Evolutionary conservation across 805 yeast genomes (phyloP).

Genomic region (Cyberlindnera xishuangbannaensis): DNA sequence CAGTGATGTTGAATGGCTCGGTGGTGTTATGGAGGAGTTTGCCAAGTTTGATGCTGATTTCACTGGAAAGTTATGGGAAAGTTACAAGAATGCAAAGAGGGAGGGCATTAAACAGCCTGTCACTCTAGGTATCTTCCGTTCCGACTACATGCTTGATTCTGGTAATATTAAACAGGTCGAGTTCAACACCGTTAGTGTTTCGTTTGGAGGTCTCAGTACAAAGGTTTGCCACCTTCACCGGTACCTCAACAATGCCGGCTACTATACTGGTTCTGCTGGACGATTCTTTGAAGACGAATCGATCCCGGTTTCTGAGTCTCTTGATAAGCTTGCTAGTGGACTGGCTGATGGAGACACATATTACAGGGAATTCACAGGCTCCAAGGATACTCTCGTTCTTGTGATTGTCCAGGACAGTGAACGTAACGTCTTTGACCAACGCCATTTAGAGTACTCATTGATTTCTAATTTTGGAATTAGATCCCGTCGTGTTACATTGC

Average conservation of each 20-base stretch:
- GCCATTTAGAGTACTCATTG: slow-evolving; percentile 70
- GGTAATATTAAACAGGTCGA: slow-evolving; percentile 82
- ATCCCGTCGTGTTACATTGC: slow-evolving; percentile 62
- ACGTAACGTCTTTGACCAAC: slow-evolving; percentile 87
- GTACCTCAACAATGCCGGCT: slow-evolving; percentile 54
- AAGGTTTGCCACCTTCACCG: slow-evolving; percentile 74
- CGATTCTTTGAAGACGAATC: slow-evolving; percentile 39
- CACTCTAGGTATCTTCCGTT: slow-evolving; percentile 79
- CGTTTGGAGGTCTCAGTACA: slow-evolving; percentile 86
- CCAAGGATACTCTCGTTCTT: slow-evolving; percentile 49
- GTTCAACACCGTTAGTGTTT: slow-evolving; percentile 92
- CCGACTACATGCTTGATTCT: slow-evolving; percentile 73
- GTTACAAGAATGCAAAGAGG: slow-evolving; percentile 44
- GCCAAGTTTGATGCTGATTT: slow-evolving; percentile 64
- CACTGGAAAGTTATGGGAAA: slow-evolving; percentile 70
- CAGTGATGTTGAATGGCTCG: slow-evolving; percentile 58
- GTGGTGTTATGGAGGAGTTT: slow-evolving; percentile 45
- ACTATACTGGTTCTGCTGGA: slow-evolving; percentile 40
- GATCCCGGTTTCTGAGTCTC: slow-evolving; percentile 67
- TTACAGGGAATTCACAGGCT: slow-evolving; percentile 36
- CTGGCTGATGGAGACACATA: slow-evolving; percentile 58
- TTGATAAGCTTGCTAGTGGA: slow-evolving; percentile 56
- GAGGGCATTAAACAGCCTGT: slow-evolving; percentile 56
- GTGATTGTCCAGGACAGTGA: slow-evolving; percentile 83
- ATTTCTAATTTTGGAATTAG: slow-evolving; percentile 49